Evolutionary conservation across 1,284 basidiomycete genomes (phyloP).

Genomic region (Cutaneotrichosporon curvatum): DNA sequence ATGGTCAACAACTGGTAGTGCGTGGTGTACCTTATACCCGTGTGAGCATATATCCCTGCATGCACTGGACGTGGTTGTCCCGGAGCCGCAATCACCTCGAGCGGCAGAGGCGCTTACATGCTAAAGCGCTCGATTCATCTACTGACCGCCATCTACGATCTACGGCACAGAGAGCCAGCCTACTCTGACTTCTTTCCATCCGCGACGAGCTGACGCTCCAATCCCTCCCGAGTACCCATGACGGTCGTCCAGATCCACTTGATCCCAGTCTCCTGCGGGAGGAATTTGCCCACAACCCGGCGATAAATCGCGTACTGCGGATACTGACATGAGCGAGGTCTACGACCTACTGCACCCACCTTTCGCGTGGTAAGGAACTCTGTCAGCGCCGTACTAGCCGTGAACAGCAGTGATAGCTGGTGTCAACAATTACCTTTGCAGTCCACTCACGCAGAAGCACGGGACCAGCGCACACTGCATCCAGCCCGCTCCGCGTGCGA

Average conservation of each 20-base stretch:
- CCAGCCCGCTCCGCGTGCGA: neutral
- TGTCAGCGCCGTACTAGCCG: slow-evolving; percentile 66
- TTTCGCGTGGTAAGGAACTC: slow-evolving; percentile 71
- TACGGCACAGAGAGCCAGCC: too few relatives aligned
- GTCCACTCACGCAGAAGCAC: neutral
- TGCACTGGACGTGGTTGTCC: slow-evolving; percentile 22
- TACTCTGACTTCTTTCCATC: too few relatives aligned
- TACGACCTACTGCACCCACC: slow-evolving; percentile 26
- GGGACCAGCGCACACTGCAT: neutral
- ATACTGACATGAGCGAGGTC: slow-evolving; percentile 48
- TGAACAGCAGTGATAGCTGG: slow-evolving; percentile 56
- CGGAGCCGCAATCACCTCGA: neutral
- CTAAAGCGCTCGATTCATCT: too few relatives aligned
- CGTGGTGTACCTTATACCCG: neutral
- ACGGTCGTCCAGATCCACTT: slow-evolving; percentile 38
- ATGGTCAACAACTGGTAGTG: slow-evolving; percentile 46
- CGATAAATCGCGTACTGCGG: slow-evolving; percentile 68
- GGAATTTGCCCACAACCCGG: slow-evolving; percentile 74
- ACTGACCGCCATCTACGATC: too few relatives aligned
- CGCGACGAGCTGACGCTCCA: slow-evolving; percentile 1
- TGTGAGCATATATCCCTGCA: slow-evolving; percentile 10
- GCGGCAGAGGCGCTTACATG: too few relatives aligned
- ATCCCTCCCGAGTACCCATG: neutral
- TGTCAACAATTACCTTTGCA: slow-evolving; percentile 45
- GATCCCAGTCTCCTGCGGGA: slow-evolving; percentile 52